Conservation (phyloP, 148 eudicot genomes). For the Cornus controversa region DNA sequence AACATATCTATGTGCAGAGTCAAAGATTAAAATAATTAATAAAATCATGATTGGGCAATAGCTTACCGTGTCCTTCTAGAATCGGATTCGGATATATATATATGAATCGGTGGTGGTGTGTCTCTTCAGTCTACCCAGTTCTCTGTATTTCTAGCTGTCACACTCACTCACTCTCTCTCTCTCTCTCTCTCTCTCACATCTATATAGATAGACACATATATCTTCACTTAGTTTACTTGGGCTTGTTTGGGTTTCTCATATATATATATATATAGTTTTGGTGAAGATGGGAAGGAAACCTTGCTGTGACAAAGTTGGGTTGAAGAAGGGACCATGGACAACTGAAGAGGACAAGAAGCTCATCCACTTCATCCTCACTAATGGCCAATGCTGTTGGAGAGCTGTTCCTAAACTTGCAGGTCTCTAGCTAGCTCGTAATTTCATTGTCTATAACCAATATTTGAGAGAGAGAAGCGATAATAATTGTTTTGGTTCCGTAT, state of each 20-base stretch:
- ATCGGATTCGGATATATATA: neutral
- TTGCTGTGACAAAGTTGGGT: slow-evolving; percentile 54
- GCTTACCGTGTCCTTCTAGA: neutral
- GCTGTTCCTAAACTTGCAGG: slow-evolving; percentile 65
- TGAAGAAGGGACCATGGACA: slow-evolving; percentile 65
- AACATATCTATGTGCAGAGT: neutral
- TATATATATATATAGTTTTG: neutral
- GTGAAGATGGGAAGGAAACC: slow-evolving; percentile 52
- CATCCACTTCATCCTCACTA: slow-evolving; percentile 50
- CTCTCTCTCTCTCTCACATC: neutral
- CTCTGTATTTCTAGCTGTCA: neutral
- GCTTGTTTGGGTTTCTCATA: too few species aligned
- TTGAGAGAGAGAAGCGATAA: neutral
- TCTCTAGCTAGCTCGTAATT: neutral
- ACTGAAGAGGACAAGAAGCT: slow-evolving; percentile 56
- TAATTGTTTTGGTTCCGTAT: neutral
- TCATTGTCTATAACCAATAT: neutral
- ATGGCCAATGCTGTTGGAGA: slow-evolving; percentile 70
- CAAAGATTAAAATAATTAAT: neutral
- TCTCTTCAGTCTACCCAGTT: neutral
- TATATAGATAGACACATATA: neutral
- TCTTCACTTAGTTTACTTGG: too few species aligned
- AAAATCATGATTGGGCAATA: neutral
- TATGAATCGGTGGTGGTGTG: slow-evolving; percentile 9
- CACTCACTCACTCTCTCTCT: slow-evolving; percentile 11